Base-by-base conservation (phyloP, 164 flowering plant species). In the Brasenia schreberi region DNA sequence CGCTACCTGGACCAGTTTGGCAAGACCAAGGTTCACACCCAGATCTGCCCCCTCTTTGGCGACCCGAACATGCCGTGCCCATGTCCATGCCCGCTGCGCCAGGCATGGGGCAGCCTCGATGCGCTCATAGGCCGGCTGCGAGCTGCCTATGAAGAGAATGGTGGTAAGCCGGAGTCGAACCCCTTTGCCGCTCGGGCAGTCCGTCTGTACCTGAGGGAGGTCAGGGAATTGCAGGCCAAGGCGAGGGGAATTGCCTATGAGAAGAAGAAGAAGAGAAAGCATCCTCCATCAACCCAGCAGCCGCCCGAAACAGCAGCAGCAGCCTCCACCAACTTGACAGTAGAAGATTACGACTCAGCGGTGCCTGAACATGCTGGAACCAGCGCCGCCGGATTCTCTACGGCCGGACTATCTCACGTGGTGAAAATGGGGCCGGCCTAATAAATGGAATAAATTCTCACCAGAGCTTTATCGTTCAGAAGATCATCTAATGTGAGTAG, bases 101-200 rank as follows among this genome's bases (percentile, higher is more conserved):
- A 33, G 39, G 39, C 39, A 33, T 33, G 39, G 39, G 39, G 39
- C 39, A 33, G 39, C 39, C 39, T 33, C 39, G 39, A 33, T 33
- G 39, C 39, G 39, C 39, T 33, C 4, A 33, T 33, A 2, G 39
- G 39, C 39, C 39, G 39, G 39, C 39, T 33, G 39, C 39, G 39
- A 33, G 39, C 39, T 33, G 39, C 39, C 4, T 33, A 33, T 33
- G 39, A 85, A 66, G 92, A 87, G 58, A 77, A 85, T 63, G 92
- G 92, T 0, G 92, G 92, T 7, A 80, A 81, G 67, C 92, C 88
- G 6, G 92, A 87, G 43, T 77, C 78, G 0, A 87, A 87, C 73
- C 90, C 90, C 0, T 87, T 87, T 65, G 93, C 88, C 6, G 87
- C 90, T n/a, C 78, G 88, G 4, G 93, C 90, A 11, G 93, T 87